Percentiles rank a stretch among this genome's conserved stretches.
These are phyloP conservation scores for Epichloe bromicola DNA, from an alignment of 2,329 filamentous ascomycete genomes.

Conservation along the genomic window DNA sequence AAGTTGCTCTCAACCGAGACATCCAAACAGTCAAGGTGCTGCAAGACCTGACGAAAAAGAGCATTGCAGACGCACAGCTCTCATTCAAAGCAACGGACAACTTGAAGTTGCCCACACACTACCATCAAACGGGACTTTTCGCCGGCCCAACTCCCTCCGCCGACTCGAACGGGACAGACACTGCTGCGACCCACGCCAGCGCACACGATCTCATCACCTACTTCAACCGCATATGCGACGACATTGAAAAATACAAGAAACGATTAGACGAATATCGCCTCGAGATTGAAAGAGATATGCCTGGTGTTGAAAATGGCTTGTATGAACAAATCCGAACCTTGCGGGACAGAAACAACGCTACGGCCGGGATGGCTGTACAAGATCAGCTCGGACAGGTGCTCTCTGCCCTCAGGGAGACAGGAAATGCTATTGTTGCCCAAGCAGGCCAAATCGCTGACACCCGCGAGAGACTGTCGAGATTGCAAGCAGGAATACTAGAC, in stretches of 20 bases:
- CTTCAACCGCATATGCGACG: conserved; percentile 31
- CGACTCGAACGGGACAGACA: conserved; percentile 18
- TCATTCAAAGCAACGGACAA: conserved; percentile 64
- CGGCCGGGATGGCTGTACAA: conserved; percentile 16
- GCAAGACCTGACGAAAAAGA: conserved; percentile 43
- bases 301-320: conserved; percentile 32
- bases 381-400: conserved; percentile 27
- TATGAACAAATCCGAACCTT: conserved; percentile 29
- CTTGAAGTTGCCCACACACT: conserved; percentile 52
- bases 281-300: conserved; percentile 35
- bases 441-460: conserved; percentile 31
- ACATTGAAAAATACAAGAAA: conserved; percentile 29
- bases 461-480: conserved; percentile 26
- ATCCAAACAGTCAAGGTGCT: conserved; percentile 51
- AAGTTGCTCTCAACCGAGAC: conserved; percentile 38
- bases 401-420: conserved; percentile 25
- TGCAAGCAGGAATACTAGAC: conserved; percentile 28
- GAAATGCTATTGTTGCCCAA: conserved; percentile 27
- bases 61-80: conserved; percentile 56
- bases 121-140: conserved; percentile 34
- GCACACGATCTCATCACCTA: conserved; percentile 32
- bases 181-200: conserved; percentile 23
- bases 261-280: conserved; percentile 31
- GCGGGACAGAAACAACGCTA: conserved; percentile 20
- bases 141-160: conserved; percentile 19